Evolutionary conservation across 108 stramenopile genomes (phyloP).

Genomic region (Aurantiochytrium sp.): DNA sequence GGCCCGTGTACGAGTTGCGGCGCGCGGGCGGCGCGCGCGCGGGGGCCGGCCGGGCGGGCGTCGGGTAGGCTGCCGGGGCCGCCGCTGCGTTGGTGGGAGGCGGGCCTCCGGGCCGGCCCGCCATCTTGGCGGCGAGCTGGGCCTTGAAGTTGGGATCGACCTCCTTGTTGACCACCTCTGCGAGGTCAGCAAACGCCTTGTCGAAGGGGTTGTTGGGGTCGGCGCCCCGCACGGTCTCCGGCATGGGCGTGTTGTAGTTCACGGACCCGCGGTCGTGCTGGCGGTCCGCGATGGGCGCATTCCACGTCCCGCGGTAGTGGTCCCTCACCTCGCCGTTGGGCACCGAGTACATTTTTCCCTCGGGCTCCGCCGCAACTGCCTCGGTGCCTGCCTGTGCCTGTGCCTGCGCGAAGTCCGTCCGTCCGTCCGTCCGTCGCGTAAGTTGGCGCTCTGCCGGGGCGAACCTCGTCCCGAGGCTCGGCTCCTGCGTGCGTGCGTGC

Average conservation of each 20-base stretch:
- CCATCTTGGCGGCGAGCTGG: background rate
- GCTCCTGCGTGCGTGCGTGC: no score
- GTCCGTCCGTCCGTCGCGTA: no score
- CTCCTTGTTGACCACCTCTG: background rate
- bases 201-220: background rate
- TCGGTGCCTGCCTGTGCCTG: background rate
- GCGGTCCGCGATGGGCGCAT: background rate
- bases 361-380: background rate
- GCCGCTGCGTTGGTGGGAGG: background rate
- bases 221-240: background rate
- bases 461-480: no score
- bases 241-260: slow-evolving; percentile 20
- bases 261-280: background rate
- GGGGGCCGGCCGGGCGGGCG: background rate
- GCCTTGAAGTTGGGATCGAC: background rate
- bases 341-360: background rate
- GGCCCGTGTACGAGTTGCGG: background rate
- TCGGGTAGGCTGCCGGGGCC: background rate
- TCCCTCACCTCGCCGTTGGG: background rate
- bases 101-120: background rate
- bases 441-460: no score
- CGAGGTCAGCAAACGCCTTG: background rate
- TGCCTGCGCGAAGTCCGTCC: background rate
- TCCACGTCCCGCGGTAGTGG: slow-evolving; percentile 8
- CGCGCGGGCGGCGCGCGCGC: background rate